These are phyloP conservation scores for Taiwanofungus camphoratus DNA, from an alignment of 1,284 basidiomycete genomes.

Conservation along the genomic window DNA sequence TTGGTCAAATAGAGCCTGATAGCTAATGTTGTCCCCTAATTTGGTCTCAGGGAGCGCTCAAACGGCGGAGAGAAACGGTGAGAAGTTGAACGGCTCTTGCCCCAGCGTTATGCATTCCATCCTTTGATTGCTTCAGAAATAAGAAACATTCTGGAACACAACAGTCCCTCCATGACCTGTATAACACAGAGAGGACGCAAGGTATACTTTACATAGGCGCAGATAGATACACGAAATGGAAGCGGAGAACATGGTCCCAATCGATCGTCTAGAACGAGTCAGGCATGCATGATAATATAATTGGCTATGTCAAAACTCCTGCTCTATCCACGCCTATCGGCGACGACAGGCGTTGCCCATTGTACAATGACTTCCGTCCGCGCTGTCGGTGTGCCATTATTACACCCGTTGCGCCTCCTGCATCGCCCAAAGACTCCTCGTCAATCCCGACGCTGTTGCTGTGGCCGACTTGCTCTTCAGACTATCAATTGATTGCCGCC, in stretches of 20 bases:
- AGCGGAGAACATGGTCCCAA: neutral
- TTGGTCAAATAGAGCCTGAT: no score
- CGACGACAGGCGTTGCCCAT: neutral
- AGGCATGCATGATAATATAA: neutral
- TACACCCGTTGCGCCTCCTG: constrained; percentile 17
- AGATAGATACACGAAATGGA: neutral
- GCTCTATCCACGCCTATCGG: neutral
- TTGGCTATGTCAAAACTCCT: neutral
- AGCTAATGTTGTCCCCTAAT: no score
- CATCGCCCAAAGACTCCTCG: constrained; percentile 17
- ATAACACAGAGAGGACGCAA: neutral
- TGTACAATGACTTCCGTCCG: neutral
- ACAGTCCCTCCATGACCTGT: neutral
- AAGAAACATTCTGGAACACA: no score
- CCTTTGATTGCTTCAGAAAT: no score
- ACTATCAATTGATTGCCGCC: constrained; percentile 8
- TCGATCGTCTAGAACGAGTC: neutral
- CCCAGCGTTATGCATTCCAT: no score
- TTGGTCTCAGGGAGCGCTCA: no score
- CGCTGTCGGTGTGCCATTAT: neutral
- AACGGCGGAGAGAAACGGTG: no score
- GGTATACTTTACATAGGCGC: neutral
- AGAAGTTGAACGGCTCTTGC: no score
- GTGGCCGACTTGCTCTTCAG: constrained; percentile 12
- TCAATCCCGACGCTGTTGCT: constrained; percentile 15